Conservation (phyloP, 2,329 filamentous ascomycete species). For the Kalaharituber pfeilii region DNA sequence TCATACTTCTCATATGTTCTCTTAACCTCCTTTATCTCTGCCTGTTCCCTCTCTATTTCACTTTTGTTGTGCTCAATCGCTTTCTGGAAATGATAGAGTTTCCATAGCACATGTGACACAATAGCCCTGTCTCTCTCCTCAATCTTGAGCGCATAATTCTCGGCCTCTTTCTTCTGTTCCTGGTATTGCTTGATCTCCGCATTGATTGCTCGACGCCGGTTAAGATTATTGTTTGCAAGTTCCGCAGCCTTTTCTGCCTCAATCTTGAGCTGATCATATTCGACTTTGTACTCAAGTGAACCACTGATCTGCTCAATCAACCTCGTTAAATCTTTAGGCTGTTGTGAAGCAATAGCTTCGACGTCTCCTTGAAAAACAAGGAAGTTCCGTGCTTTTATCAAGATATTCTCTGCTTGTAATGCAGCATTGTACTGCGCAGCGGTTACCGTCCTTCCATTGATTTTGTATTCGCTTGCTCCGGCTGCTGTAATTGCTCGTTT, state of each 20-base stretch:
- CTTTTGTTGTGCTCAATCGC: conserved; percentile 81
- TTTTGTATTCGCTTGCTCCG: conserved; percentile 85
- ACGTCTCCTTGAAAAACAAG: conserved; percentile 97
- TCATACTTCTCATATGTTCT: conserved; percentile 78
- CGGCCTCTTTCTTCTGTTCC: conserved; percentile 88
- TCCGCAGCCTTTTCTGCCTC: conserved; percentile 76
- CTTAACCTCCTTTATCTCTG: conserved; percentile 81
- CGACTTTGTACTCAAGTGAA: conserved; percentile 80
- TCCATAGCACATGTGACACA: conserved; percentile 89
- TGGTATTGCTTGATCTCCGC: conserved; percentile 96
- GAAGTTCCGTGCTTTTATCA: conserved; percentile 96
- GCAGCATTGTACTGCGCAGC: conserved; percentile 87
- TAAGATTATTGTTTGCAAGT: conserved; percentile 73
- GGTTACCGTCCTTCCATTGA: conserved; percentile 79
- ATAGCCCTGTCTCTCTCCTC: conserved; percentile 82
- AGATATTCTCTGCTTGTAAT: conserved; percentile 81
- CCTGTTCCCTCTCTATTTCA: conserved; percentile 82
- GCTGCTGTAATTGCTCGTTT: conserved; percentile 81
- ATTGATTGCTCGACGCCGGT: conserved; percentile 82
- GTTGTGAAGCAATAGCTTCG: conserved; percentile 88
- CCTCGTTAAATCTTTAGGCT: conserved; percentile 78
- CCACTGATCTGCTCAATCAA: conserved; percentile 96
- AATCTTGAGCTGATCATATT: conserved; percentile 79
- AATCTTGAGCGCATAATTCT: conserved; percentile 79
- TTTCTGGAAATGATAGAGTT: conserved; percentile 85